These are phyloP conservation scores for Paspalum notatum DNA, from an alignment of 176 grass and related monocot genomes.

Conservation along the genomic window DNA sequence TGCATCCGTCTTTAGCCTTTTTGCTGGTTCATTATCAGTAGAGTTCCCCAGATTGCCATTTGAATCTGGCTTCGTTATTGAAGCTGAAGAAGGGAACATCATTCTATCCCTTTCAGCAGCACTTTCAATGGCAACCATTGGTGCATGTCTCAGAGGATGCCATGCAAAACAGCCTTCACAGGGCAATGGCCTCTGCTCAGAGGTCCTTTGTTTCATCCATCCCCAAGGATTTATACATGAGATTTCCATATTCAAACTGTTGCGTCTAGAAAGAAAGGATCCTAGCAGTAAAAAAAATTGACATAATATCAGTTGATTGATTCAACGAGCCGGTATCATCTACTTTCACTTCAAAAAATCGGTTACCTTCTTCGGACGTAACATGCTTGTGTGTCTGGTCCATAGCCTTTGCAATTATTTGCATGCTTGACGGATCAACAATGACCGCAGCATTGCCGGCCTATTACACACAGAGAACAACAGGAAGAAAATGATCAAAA, in stretches of 20 bases:
- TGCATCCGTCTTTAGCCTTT: slow-evolving; percentile 67
- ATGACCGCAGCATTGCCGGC: slow-evolving; percentile 76
- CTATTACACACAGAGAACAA: slow-evolving; percentile 42
- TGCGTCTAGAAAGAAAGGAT: slow-evolving; percentile 22
- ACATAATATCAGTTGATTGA: background rate
- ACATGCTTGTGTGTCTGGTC: slow-evolving; percentile 50
- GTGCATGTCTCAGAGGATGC: slow-evolving; percentile 89
- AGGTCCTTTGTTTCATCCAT: slow-evolving; percentile 54
- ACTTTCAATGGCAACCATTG: slow-evolving; percentile 89
- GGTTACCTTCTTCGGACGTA: slow-evolving; percentile 29
- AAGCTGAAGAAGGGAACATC: slow-evolving; percentile 51
- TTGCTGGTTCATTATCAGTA: slow-evolving; percentile 60
- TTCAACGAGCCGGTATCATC: slow-evolving; percentile 5
- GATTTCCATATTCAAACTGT: slow-evolving; percentile 41
- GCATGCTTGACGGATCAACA: slow-evolving; percentile 70
- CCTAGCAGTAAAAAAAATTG: slow-evolving; percentile 3
- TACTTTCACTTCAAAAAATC: slow-evolving; percentile 29
- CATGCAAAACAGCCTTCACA: slow-evolving; percentile 50
- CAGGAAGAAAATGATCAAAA: background rate
- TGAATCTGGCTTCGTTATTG: slow-evolving; percentile 6
- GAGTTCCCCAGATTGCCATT: slow-evolving; percentile 34
- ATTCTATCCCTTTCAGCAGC: slow-evolving; percentile 68
- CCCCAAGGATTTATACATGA: slow-evolving; percentile 81
- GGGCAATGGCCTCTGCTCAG: slow-evolving; percentile 31
- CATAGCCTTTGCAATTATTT: slow-evolving; percentile 71